phyloP scores from a whole-genome alignment of 1,139 yeast genomes.

The Candida sp. region DNA sequence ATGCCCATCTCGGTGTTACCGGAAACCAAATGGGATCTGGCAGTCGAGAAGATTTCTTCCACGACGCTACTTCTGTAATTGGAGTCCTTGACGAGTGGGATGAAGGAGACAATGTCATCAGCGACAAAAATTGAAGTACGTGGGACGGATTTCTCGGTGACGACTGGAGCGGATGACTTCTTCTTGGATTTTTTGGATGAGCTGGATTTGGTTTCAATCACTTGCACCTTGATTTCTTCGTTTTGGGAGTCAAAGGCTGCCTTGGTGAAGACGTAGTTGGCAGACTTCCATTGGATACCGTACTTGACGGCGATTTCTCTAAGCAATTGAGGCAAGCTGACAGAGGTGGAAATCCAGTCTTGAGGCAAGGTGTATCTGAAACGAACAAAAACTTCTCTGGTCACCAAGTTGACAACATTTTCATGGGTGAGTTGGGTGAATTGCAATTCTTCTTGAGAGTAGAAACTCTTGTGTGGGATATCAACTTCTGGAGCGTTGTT shows the following conservation, averaged over 20 bases:
- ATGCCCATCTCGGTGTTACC: slow-evolving; percentile 50
- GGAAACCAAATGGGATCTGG: slow-evolving; percentile 48
- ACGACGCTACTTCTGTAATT: slow-evolving; percentile 68
- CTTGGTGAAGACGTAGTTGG: slow-evolving; percentile 51
- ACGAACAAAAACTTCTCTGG: slow-evolving; percentile 56
- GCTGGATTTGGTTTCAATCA: slow-evolving; percentile 15
- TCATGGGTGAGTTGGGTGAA: slow-evolving; percentile 51
- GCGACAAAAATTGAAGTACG: slow-evolving; percentile 52
- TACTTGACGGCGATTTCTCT: slow-evolving; percentile 77
- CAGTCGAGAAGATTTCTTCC: slow-evolving; percentile 81
- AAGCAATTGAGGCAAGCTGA: slow-evolving; percentile 53
- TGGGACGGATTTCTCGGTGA: slow-evolving; percentile 22
- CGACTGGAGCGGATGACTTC: slow-evolving; percentile 32
- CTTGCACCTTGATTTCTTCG: slow-evolving; percentile 18
- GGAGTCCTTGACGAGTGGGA: slow-evolving; percentile 78
- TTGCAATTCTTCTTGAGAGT: slow-evolving; percentile 42
- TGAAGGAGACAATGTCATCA: slow-evolving; percentile 68
- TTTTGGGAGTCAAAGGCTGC: slow-evolving; percentile 45
- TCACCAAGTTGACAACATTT: slow-evolving; percentile 46
- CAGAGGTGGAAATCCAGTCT: slow-evolving; percentile 43
- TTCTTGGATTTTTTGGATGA: slow-evolving; percentile 30
- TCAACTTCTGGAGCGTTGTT: slow-evolving; percentile 46
- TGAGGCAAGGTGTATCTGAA: slow-evolving; percentile 64
- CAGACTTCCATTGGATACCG: slow-evolving; percentile 85
- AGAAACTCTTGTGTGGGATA: slow-evolving; percentile 49